These are phyloP conservation scores for Phytophthora fragariaefolia DNA, from an alignment of 352 stramenopile species.

Conservation along the genomic window DNA sequence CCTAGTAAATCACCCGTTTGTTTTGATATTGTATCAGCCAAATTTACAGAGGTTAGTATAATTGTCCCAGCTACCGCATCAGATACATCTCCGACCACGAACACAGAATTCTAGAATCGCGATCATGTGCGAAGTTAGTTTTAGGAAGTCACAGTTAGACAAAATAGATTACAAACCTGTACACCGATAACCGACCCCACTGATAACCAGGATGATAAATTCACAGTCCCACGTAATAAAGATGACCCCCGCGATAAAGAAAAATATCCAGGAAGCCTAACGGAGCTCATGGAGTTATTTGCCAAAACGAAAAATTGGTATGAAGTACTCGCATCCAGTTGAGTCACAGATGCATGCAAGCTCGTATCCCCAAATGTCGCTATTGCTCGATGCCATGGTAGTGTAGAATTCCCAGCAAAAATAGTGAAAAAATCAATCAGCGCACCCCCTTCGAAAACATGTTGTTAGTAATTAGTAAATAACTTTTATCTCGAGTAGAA, in stretches of 20 bases:
- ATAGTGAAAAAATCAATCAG: constrained; percentile 48
- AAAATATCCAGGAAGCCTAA: constrained; percentile 40
- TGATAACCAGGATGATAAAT: constrained; percentile 42
- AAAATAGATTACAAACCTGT: constrained; percentile 23
- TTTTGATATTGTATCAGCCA: constrained; percentile 34
- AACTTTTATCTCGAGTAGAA: neutral
- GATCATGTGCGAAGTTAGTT: too few species aligned
- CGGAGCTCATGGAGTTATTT: constrained; percentile 24
- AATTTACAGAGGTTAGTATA: constrained; percentile 35
- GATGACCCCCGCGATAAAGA: constrained; percentile 44
- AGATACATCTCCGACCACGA: constrained; percentile 50
- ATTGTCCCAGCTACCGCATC: constrained; percentile 40
- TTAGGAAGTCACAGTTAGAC: neutral
- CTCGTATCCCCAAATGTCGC: constrained; percentile 12
- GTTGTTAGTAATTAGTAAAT: neutral
- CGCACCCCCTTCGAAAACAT: constrained; percentile 33
- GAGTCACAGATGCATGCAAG: constrained; percentile 25
- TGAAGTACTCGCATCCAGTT: constrained; percentile 43
- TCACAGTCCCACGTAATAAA: constrained; percentile 41
- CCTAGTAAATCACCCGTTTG: constrained; percentile 37
- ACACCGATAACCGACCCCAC: constrained; percentile 47
- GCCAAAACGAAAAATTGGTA: constrained; percentile 69
- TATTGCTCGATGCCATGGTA: constrained; percentile 36
- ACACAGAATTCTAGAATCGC: constrained; percentile 26
- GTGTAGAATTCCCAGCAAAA: constrained; percentile 35